Evolutionary conservation across 2,329 filamentous ascomycete genomes (phyloP).

Genomic region (Pseudogymnoascus sp.): DNA sequence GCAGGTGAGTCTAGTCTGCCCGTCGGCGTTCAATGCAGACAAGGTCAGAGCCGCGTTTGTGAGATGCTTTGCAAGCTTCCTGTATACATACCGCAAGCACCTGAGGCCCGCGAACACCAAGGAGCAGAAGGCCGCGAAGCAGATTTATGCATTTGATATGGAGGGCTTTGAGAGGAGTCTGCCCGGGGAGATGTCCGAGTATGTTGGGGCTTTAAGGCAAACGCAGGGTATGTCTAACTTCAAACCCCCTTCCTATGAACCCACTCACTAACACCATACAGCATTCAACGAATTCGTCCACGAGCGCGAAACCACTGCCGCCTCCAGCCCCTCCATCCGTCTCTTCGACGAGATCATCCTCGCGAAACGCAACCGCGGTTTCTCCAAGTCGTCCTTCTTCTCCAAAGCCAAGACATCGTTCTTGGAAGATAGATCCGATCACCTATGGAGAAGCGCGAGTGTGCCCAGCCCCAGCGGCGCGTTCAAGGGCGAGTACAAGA

Average conservation of each 20-base stretch:
- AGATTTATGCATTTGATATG: constrained; percentile 57
- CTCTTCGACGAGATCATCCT: constrained; percentile 80
- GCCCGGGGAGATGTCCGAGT: constrained; percentile 58
- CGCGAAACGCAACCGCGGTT: constrained; percentile 60
- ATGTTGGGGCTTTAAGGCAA: constrained; percentile 54
- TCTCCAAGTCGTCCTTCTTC: constrained; percentile 51
- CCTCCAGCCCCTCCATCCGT: constrained; percentile 57
- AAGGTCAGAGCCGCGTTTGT: constrained; percentile 56
- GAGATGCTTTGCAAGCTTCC: constrained; percentile 54
- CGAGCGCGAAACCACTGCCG: constrained; percentile 60
- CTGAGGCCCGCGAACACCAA: constrained; percentile 46
- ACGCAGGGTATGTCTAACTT: constrained; percentile 49
- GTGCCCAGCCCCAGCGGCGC: constrained; percentile 52
- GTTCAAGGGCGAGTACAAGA: constrained; percentile 54
- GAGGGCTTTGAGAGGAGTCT: constrained; percentile 56
- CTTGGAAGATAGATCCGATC: constrained; percentile 64
- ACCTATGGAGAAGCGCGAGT: constrained; percentile 66
- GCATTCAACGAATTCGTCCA: constrained; percentile 80
- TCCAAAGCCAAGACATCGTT: constrained; percentile 41
- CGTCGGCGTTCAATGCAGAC: constrained; percentile 52
- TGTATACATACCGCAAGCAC: constrained; percentile 59
- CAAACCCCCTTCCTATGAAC: constrained; percentile 13
- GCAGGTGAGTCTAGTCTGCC: constrained; percentile 55
- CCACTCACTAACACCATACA: constrained; percentile 37
- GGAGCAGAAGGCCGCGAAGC: constrained; percentile 52